Percentiles rank a stretch among this genome's conserved stretches.
These are phyloP conservation scores for Mangifera indica DNA, from an alignment of 345 rosid genomes.

Conservation along the genomic window DNA sequence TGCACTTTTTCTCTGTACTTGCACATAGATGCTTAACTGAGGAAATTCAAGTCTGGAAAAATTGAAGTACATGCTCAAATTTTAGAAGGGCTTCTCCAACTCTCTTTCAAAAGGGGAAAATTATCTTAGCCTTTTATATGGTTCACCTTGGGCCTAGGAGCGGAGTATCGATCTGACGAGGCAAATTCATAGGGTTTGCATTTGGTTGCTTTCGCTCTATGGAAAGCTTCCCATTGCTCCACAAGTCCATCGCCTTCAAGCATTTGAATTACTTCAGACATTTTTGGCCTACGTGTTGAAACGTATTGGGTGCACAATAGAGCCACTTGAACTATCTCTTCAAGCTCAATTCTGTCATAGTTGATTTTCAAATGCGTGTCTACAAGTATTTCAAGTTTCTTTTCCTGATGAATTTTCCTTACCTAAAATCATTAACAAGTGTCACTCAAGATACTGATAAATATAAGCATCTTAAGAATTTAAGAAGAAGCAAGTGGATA, in stretches of 20 bases:
- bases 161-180: constrained; percentile 82
- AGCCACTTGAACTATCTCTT: constrained; percentile 92
- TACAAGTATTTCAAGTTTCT: constrained; percentile 78
- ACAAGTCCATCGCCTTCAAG: constrained; percentile 98
- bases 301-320: constrained; percentile 83
- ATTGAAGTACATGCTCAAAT: too few species aligned
- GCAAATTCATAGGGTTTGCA: constrained; percentile 70
- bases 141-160: constrained; percentile 93
- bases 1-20: too few species aligned
- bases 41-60: too few species aligned
- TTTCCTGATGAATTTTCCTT: constrained; percentile 86
- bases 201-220: constrained; percentile 59
- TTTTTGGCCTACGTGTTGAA: constrained; percentile 85
- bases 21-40: too few species aligned
- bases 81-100: constrained; percentile 5
- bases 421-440: constrained; percentile 40
- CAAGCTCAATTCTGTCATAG: constrained; percentile 87
- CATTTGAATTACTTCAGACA: constrained; percentile 97
- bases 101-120: too few species aligned
- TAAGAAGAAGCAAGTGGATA: too few species aligned
- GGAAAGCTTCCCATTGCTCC: constrained; percentile 98
- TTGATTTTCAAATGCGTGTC: constrained; percentile 80
- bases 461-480: too few species aligned
- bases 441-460: too few species aligned
- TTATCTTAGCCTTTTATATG: not conserved